phyloP scores from a whole-genome alignment of 2,329 filamentous ascomycete species.

The Ophiosphaerella herpotricha region DNA sequence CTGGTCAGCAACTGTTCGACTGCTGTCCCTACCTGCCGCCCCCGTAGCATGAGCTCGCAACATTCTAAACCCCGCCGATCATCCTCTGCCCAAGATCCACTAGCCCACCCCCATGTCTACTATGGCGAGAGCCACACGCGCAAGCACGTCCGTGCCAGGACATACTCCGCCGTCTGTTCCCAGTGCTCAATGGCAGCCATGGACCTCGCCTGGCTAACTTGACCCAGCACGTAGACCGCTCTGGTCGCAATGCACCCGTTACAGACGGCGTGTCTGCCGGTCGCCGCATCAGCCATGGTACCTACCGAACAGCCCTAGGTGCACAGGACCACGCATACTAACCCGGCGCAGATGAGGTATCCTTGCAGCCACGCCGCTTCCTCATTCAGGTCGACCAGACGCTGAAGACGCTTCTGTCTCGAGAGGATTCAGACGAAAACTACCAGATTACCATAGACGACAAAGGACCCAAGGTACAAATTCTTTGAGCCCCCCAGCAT shows the following conservation, averaged over 20 bases:
- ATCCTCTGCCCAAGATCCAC: slow-evolving; percentile 58
- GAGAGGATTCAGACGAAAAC: slow-evolving; percentile 93
- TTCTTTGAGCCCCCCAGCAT: not conserved
- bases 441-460: slow-evolving; percentile 99
- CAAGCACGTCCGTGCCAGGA: slow-evolving; percentile 55
- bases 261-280: slow-evolving; percentile 32
- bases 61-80: slow-evolving; percentile 42
- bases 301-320: slow-evolving; percentile 8
- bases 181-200: slow-evolving; percentile 2
- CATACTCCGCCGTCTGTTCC: slow-evolving; percentile 59
- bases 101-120: slow-evolving; percentile 62
- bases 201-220: slow-evolving; percentile 13
- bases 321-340: slow-evolving; percentile 10
- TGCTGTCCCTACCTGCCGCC: slow-evolving; percentile 19
- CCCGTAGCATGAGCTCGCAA: slow-evolving; percentile 50
- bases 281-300: slow-evolving; percentile 47
- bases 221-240: slow-evolving; percentile 33
- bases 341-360: slow-evolving; percentile 68
- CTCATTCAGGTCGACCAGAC: slow-evolving; percentile 86
- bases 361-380: slow-evolving; percentile 74
- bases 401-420: slow-evolving; percentile 74
- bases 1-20: slow-evolving; percentile 7
- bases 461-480: slow-evolving; percentile 78
- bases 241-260: slow-evolving; percentile 37
- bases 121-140: slow-evolving; percentile 59